Evolutionary conservation across 441 rosid genomes (phyloP).

Genomic region (Populus trichocarpa): DNA sequence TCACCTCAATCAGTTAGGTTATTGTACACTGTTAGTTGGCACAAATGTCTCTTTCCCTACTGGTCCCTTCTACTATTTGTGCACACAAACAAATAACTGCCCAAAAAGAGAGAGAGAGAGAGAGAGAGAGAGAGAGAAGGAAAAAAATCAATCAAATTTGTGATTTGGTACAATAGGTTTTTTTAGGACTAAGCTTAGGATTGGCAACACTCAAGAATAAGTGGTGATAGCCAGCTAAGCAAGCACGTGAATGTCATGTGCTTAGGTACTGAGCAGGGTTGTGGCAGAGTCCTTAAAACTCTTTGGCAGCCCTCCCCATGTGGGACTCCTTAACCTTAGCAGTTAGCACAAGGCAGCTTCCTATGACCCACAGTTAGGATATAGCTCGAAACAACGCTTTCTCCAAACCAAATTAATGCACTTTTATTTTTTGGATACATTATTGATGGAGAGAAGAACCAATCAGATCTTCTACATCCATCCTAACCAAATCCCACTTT

Average conservation of each 20-base stretch:
- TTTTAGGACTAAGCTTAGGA: background rate
- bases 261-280: slow-evolving; percentile 30
- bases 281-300: slow-evolving; percentile 23
- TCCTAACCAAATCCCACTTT: background rate
- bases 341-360: slow-evolving; percentile 13
- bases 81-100: slow-evolving; percentile 11
- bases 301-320: slow-evolving; percentile 22
- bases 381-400: background rate
- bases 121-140: background rate
- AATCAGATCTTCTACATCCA: slow-evolving; percentile 1
- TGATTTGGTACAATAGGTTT: background rate
- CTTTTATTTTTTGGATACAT: background rate
- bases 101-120: background rate
- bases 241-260: slow-evolving; percentile 48
- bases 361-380: slow-evolving; percentile 12
- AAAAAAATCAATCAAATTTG: too few species aligned
- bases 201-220: background rate
- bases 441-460: background rate
- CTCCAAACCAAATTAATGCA: slow-evolving; percentile 6
- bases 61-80: background rate
- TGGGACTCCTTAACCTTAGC: slow-evolving; percentile 27
- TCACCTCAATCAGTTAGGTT: slow-evolving; percentile 27
- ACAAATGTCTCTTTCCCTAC: slow-evolving; percentile 15
- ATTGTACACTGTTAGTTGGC: slow-evolving; percentile 3
- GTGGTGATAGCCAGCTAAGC: slow-evolving; percentile 30